Evolutionary conservation across 2,329 filamentous ascomycete species (phyloP), one percentile per base, ranked within the genome.

Genomic region (Apiospora kogelbergensis): DNA sequence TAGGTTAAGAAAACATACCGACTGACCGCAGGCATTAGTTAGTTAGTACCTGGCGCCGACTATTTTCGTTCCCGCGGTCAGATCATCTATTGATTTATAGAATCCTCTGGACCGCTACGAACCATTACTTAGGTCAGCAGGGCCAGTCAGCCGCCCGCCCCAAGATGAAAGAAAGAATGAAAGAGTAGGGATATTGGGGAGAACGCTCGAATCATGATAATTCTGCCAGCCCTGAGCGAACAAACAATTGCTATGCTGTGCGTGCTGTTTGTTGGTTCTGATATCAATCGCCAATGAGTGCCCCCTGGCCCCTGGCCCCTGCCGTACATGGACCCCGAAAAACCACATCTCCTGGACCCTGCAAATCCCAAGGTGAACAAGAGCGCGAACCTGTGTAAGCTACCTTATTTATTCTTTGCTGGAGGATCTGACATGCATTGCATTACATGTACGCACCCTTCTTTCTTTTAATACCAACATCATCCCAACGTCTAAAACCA

Each of bases 371-470:
- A 60, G 53, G 53, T 37, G 53, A 37, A 60, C 48, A 33, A 33
- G 26, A 20, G 46, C 7, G 24, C 46, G 46, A 53, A 53, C 24
- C 5, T n/a, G n/a, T n/a, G n/a, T n/a, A n/a, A n/a, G n/a, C n/a
- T n/a, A n/a, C n/a, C 24, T 7, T 11, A 42, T 11, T 9, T 42
- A 17, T 17, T 7, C 4, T 33, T 57, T 24, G 33, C 33, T 57
- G n/a, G 48, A 57, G 15, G 26, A 57, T 57, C 48, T 57, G 48
- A 57, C 48, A 57, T 57, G 26, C 48, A 57, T 57, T 57, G 48
- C 48, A 57, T 57, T 48, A 33, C 53, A 37, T 60, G 30, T 45
- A 20, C n/a, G n/a, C n/a, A n/a, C n/a, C n/a, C n/a, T n/a, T n/a
- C n/a, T n/a, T n/a, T n/a, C n/a, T n/a, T n/a, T n/a, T n/a, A n/a